Percentiles rank a stretch among this genome's conserved stretches.
Evolutionary conservation across 495 filamentous ascomycete species (phyloP).

Genomic region (Cercophora newfieldiana): DNA sequence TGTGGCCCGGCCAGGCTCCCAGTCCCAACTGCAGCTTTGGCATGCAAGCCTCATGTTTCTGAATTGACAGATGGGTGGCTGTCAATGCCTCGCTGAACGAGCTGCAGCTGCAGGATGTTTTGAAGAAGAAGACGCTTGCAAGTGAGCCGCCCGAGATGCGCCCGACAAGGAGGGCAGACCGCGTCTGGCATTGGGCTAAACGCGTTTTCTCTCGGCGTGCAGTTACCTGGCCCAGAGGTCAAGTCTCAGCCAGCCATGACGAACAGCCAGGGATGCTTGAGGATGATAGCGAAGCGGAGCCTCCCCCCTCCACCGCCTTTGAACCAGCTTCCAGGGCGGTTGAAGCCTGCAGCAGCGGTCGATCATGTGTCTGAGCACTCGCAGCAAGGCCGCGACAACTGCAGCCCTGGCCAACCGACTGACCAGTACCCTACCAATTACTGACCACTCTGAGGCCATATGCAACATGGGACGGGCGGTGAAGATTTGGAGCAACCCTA

Average conservation of each 20-base stretch:
- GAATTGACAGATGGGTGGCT: slow-evolving; percentile 6
- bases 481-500: not conserved
- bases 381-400: slow-evolving; percentile 7
- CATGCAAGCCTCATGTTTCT: slow-evolving; percentile 16
- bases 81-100: slow-evolving; percentile 14
- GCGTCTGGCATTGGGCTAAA: not conserved
- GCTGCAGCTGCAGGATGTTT: not conserved
- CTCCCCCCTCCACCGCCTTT: not conserved
- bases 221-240: not conserved
- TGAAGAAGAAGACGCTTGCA: not conserved
- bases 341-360: slow-evolving; percentile 30
- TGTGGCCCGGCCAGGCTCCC: not conserved
- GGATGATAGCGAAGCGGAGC: not conserved
- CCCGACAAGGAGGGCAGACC: not conserved
- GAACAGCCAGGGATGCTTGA: not conserved
- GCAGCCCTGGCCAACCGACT: slow-evolving; percentile 9
- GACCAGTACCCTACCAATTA: not conserved
- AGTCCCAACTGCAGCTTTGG: slow-evolving; percentile 5
- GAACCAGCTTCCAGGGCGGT: slow-evolving; percentile 10
- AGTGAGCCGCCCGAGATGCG: not conserved
- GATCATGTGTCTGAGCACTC: slow-evolving; percentile 32
- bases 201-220: not conserved
- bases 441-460: not conserved
- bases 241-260: not conserved
- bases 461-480: slow-evolving; percentile 16